phyloP scores from a whole-genome alignment of 805 yeast genomes.

The Saccharomycodes ludwigii region DNA sequence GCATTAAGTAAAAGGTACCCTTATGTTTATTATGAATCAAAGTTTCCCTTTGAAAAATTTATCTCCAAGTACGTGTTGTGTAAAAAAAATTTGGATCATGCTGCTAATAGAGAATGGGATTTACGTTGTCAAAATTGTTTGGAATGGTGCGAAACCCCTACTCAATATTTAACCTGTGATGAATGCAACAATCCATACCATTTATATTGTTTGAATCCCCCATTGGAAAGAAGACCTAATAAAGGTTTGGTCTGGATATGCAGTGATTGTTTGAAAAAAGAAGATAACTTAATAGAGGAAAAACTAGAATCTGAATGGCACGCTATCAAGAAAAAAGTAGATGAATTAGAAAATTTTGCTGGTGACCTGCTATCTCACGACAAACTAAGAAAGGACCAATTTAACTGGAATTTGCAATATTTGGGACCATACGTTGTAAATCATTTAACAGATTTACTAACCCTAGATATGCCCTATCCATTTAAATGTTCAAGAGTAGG shows the following conservation, averaged over 20 bases:
- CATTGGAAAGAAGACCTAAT: conserved; percentile 64
- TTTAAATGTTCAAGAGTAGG: conserved; percentile 17
- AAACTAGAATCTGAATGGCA: conserved; percentile 2
- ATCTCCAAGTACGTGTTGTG: conserved; percentile 14
- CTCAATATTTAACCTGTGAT: conserved; percentile 71
- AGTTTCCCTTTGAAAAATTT: conserved; percentile 17
- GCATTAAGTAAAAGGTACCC: conserved; percentile 59
- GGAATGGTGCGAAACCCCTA: conserved; percentile 65
- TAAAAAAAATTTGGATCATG: conserved; percentile 4
- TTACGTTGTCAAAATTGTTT: conserved; percentile 54
- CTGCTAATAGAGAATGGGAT: conserved; percentile 13
- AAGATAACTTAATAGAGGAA: conserved; percentile 25
- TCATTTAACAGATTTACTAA: conserved; percentile 13
- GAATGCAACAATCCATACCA: conserved; percentile 63
- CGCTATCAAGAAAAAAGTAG: conserved; percentile 7
- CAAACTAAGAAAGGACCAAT: not conserved
- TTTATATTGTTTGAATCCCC: conserved; percentile 71
- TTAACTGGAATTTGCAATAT: conserved; percentile 21
- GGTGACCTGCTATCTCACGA: not conserved
- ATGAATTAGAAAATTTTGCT: conserved; percentile 11
- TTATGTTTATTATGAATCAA: conserved; percentile 59
- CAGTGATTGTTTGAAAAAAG: conserved; percentile 56
- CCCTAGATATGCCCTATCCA: conserved; percentile 17
- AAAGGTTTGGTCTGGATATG: conserved; percentile 89
- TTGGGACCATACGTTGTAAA: conserved; percentile 15